Conservation (phyloP, 192 early-diverging fungal species). For the Linnemannia zychae region DNA sequence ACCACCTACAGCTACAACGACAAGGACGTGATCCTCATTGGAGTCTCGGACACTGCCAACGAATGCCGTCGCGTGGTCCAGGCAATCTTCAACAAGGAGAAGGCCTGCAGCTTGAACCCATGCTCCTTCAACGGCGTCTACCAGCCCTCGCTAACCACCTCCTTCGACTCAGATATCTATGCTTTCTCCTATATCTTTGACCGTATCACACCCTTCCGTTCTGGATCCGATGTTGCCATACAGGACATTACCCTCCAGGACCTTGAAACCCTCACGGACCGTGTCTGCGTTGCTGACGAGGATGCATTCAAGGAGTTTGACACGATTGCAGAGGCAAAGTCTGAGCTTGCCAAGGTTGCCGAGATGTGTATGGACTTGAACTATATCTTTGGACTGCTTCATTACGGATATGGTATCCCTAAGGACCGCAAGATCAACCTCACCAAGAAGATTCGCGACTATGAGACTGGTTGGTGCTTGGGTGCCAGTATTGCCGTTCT, state of each 20-base stretch:
- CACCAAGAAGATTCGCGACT: conserved; percentile 91
- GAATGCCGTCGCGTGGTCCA: conserved; percentile 67
- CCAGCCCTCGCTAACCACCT: conserved; percentile 81
- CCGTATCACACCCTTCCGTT: conserved; percentile 71
- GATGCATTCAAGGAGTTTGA: conserved; percentile 63
- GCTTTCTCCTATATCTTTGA: conserved; percentile 99
- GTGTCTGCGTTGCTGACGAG: conserved; percentile 73
- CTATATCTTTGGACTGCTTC: conserved; percentile 88
- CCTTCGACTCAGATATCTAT: conserved; percentile 88
- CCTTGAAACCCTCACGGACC: conserved; percentile 74
- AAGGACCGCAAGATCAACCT: conserved; percentile 77
- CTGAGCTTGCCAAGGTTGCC: conserved; percentile 63
- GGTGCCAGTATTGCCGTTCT: conserved; percentile 92
- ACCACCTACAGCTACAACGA: conserved; percentile 15
- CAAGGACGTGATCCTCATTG: conserved; percentile 61
- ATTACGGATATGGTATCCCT: conserved; percentile 87
- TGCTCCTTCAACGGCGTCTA: conserved; percentile 96
- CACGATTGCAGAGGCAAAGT: conserved; percentile 57
- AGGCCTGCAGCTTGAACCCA: conserved; percentile 67
- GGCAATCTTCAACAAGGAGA: conserved; percentile 83
- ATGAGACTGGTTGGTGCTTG: conserved; percentile 97
- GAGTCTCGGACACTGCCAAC: conserved; percentile 68
- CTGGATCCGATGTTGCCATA: conserved; percentile 66
- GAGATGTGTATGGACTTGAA: conserved; percentile 93
- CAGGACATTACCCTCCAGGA: conserved; percentile 80